Conservation (phyloP, 2,329 filamentous ascomycete species). For the Alternaria infectoria region DNA sequence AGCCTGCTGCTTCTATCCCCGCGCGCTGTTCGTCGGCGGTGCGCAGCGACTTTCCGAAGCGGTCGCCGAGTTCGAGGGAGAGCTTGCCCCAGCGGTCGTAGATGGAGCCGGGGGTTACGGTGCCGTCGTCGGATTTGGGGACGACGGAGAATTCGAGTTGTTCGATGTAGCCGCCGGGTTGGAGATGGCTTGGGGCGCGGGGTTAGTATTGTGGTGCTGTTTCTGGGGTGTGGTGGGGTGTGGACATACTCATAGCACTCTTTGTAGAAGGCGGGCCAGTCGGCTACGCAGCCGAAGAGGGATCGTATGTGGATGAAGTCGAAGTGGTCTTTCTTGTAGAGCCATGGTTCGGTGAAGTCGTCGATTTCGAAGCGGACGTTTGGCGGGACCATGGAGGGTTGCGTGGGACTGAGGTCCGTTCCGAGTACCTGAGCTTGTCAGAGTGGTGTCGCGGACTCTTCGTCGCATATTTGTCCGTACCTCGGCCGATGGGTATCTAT, state of each 20-base stretch:
- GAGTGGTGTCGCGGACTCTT: not conserved
- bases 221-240: not conserved
- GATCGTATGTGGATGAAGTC: conserved; percentile 31
- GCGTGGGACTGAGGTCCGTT: conserved; percentile 50
- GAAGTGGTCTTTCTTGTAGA: conserved; percentile 28
- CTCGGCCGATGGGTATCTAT: conserved; percentile 46
- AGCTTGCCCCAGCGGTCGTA: conserved; percentile 35
- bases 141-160: conserved; percentile 34
- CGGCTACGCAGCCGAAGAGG: conserved; percentile 25
- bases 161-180: conserved; percentile 41
- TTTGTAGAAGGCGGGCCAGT: conserved; percentile 31
- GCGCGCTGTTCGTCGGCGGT: conserved; percentile 49
- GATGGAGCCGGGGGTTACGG: conserved; percentile 22
- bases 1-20: conserved; percentile 60
- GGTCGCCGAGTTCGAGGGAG: conserved; percentile 35
- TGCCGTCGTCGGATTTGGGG: conserved; percentile 37
- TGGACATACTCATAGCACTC: conserved; percentile 21
- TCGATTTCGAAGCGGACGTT: conserved; percentile 44
- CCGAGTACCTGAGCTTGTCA: conserved; percentile 39
- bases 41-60: conserved; percentile 44
- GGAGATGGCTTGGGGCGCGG: conserved; percentile 18
- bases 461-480: conserved; percentile 4
- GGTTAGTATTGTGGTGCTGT: not conserved
- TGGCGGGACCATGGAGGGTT: conserved; percentile 43
- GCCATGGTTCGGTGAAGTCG: conserved; percentile 41